Evolutionary conservation across 345 rosid species (phyloP), one percentile per base, ranked within the genome.

Genomic region (Punica granatum): DNA sequence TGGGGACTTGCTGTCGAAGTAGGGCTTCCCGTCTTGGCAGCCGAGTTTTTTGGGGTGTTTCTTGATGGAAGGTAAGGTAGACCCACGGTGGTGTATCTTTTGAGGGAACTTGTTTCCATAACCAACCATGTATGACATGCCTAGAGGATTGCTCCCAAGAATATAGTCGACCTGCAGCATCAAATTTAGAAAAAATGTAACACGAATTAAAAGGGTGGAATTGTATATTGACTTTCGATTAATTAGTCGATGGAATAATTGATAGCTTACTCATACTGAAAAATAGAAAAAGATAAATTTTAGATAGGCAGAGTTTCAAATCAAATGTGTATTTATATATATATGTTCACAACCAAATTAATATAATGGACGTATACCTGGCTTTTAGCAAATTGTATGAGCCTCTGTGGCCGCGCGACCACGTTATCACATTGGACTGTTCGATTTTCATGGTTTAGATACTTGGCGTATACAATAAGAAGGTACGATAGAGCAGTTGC

Each of bases 71-170:
- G 90, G 98, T 49, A 85, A 71, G 4, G 94, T 82, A 0, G 97
- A 84, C 18, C 86, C 91, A 23, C 94, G 82, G 59, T 90, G 96
- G 72, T 93, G 98, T 26, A 90, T 81, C 75, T 76, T 85, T 21
- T 74, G 76, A 0, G 98, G 97, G 70, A 67, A 93, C 43, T 66
- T 83, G 8, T 65, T 32, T 2, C 97, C 85, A 67, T 85, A 89
- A 16, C 92, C 98, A 11, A 93, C 96, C 96, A 90, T 93, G 83
- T 87, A 90, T 14, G 96, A 90, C 88, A 86, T 80, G 36, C 72
- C 75, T 72, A 74, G 31, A 18, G 98, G 96, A 65, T 89, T 93
- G 68, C 81, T 86, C 33, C 98, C 98, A 13, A 93, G 82, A 33
- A 93, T 86, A 66, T 90, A 93, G 78, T 89, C 98, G 16, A 84